A percentile compares a stretch with the other conserved stretches of the same genome.
Evolutionary conservation across 1,139 yeast species (phyloP).

Genomic region (Candida dubliniensis): DNA sequence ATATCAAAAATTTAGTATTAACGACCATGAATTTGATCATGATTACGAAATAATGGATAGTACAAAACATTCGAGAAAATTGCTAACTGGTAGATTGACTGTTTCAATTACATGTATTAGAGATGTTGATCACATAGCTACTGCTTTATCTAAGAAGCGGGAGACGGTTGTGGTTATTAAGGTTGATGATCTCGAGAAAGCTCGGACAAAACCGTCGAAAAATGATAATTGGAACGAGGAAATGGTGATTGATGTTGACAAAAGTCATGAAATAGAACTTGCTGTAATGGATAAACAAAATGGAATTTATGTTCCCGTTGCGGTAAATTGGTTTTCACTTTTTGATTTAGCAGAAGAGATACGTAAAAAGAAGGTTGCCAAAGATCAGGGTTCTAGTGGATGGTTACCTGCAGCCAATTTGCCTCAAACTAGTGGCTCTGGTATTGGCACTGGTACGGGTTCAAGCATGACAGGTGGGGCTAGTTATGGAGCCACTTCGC

Average conservation of each 20-base stretch:
- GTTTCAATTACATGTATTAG: slow-evolving; percentile 72
- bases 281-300: slow-evolving; percentile 81
- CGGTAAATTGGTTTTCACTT: slow-evolving; percentile 84
- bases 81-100: slow-evolving; percentile 76
- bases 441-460: slow-evolving; percentile 1
- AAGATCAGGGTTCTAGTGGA: slow-evolving; percentile 69
- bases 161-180: slow-evolving; percentile 79
- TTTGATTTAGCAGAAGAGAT: slow-evolving; percentile 92
- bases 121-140: slow-evolving; percentile 90
- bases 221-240: slow-evolving; percentile 85
- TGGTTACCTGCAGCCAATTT: slow-evolving; percentile 83
- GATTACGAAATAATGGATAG: slow-evolving; percentile 66
- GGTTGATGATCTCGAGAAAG: slow-evolving; percentile 83
- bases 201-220: slow-evolving; percentile 71
- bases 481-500: slow-evolving; percentile 8
- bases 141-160: slow-evolving; percentile 71
- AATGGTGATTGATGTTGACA: slow-evolving; percentile 76
- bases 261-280: slow-evolving; percentile 87
- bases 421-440: slow-evolving; percentile 22
- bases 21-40: slow-evolving; percentile 60
- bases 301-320: slow-evolving; percentile 77
- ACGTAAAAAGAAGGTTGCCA: slow-evolving; percentile 84
- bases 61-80: slow-evolving; percentile 74
- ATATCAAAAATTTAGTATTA: slow-evolving; percentile 85
- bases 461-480: slow-evolving; percentile 4